These are phyloP conservation scores for Eucalyptus sideroxylon DNA, from an alignment of 345 rosid species.

Conservation along the genomic window DNA sequence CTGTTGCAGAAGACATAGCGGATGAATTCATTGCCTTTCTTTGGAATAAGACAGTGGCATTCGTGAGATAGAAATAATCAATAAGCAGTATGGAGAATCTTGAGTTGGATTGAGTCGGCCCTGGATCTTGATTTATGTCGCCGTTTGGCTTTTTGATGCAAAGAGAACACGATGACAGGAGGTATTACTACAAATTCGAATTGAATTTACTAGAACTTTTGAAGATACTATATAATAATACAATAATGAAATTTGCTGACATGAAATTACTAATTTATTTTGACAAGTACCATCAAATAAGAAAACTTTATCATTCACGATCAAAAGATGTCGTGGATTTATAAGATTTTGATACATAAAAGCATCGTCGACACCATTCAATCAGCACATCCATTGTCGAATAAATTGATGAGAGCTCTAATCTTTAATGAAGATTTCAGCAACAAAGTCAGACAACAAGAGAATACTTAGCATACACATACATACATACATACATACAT, in stretches of 20 bases:
- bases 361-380: not conserved
- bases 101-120: not conserved
- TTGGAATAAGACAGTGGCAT: not conserved
- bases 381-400: not conserved
- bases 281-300: fast-evolving
- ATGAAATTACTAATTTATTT: no score
- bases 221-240: no score
- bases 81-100: not conserved
- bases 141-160: not conserved
- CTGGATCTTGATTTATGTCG: not conserved
- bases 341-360: no score
- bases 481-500: no score
- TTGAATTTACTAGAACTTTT: no score
- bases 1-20: not conserved
- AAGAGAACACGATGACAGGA: no score
- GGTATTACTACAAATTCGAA: no score
- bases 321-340: fast-evolving
- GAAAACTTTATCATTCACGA: no score
- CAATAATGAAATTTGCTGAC: no score
- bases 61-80: not conserved
- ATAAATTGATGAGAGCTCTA: not conserved
- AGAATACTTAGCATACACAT: not conserved
- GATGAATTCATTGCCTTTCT: not conserved
- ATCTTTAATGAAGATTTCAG: no score
- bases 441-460: no score